Evolutionary conservation across 2,329 filamentous ascomycete species (phyloP), one percentile per base, ranked within the genome.

Genomic region (Bipolaris bicolor): DNA sequence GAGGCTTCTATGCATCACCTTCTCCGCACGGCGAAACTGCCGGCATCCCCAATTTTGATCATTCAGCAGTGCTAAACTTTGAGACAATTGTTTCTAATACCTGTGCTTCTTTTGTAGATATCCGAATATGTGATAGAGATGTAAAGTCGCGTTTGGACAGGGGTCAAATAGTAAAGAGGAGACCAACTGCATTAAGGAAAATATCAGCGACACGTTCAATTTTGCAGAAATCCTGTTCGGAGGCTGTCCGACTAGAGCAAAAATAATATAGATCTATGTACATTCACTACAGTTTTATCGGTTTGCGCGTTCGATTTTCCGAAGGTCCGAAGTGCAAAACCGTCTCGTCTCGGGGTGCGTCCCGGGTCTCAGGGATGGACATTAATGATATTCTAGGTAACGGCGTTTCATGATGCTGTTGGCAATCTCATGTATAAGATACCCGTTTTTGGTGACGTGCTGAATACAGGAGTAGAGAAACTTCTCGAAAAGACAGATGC

Each of bases 261-360:
- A 18, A 50, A 22, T 13, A 41, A 9, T 18, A 22, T 29, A 43
- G 29, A 9, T 33, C 13, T 34, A 22, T 18, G 3, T 33, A n/a
- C 10, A 22, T 7, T 5, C 7, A 34, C 29, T 7, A 37, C 24
- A 50, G 11, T 0, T 33, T 31, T 36, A 46, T 22, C 31, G 13
- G 10, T 22, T 13, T 26, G 9, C 4, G 15, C 16, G 16, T 11
- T 18, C 18, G n/a, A n/a, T 4, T 11, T 18, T 29, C 20, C 24
- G 48, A 26, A 33, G 33, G 9, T 53, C 50, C 44, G 43, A 47
- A 47, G 5, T 20, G 41, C 24, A n/a, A 48, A 47, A 26, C n/a
- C 39, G 54, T 31, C 54, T 57, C 34, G 43, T 16, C 20, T 40
- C 33, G 24, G 13, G 24, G 37, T 43, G 48, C 24, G 48, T 50